These are phyloP conservation scores for Lactarius akahatsu DNA, from an alignment of 768 basidiomycete genomes.

Conservation along the genomic window DNA sequence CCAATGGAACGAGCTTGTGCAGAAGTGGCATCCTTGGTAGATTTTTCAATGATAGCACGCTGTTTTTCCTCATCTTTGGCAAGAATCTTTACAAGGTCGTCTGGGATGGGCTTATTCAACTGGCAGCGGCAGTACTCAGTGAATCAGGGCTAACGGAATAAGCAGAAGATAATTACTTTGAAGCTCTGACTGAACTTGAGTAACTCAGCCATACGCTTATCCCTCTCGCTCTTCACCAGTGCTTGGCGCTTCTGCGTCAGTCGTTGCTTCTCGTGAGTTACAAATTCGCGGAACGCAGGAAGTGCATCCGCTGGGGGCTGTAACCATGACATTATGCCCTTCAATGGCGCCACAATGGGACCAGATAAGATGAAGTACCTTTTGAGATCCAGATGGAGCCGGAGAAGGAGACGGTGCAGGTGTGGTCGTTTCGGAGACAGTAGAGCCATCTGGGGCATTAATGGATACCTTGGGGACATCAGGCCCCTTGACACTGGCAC, in stretches of 20 bases:
- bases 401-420: conserved; percentile 60
- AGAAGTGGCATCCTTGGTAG: conserved; percentile 64
- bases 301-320: conserved; percentile 74
- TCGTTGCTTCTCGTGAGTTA: conserved; percentile 86
- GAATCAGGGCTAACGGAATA: background rate
- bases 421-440: conserved; percentile 42
- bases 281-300: conserved; percentile 88
- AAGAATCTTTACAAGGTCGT: conserved; percentile 88
- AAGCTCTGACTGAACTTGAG: conserved; percentile 92
- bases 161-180: conserved; percentile 59
- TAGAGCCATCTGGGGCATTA: conserved; percentile 73
- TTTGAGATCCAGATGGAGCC: conserved; percentile 49
- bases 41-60: conserved; percentile 75
- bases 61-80: conserved; percentile 95
- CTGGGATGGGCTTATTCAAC: conserved; percentile 94
- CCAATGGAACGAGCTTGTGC: conserved; percentile 64
- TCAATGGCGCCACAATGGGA: conserved; percentile 5
- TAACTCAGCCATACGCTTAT: conserved; percentile 89
- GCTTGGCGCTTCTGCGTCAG: conserved; percentile 89
- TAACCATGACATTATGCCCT: conserved; percentile 20
- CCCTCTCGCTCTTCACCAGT: conserved; percentile 88
- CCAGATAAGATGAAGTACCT: conserved; percentile 42
- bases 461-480: conserved; percentile 74
- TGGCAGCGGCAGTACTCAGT: conserved; percentile 34
- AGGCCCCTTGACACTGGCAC: conserved; percentile 35